Conservation (phyloP, 2,329 filamentous ascomycete species). For the Alternaria triticimaculans region DNA sequence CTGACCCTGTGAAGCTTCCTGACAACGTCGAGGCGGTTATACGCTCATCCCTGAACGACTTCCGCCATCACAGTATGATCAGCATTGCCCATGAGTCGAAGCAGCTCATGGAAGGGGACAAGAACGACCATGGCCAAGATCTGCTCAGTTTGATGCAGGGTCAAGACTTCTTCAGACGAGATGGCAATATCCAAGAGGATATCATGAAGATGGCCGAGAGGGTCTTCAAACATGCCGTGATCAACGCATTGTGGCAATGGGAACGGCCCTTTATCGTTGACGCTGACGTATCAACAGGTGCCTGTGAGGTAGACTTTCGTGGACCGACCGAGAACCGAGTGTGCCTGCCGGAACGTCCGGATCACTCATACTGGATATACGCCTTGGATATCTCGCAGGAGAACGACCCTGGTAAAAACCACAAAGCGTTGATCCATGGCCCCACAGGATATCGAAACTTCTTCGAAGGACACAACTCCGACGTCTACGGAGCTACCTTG, state of each 20-base stretch:
- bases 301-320: background rate
- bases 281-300: background rate
- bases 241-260: background rate
- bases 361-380: background rate
- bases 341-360: background rate
- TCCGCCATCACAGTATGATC: background rate
- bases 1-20: background rate
- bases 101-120: background rate
- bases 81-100: background rate
- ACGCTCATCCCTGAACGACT: background rate
- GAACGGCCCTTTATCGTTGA: conserved; percentile 2
- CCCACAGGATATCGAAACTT: conserved; percentile 6
- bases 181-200: background rate
- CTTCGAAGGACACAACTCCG: background rate
- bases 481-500: conserved; percentile 30
- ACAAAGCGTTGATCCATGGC: background rate
- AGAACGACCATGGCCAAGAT: background rate
- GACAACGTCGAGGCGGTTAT: background rate
- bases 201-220: background rate
- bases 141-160: background rate
- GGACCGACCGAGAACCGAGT: background rate
- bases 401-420: background rate
- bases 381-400: background rate
- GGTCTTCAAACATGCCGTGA: background rate
- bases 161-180: background rate